Evolutionary conservation across 495 filamentous ascomycete genomes (phyloP).

Genomic region (Choiromyces venosus): DNA sequence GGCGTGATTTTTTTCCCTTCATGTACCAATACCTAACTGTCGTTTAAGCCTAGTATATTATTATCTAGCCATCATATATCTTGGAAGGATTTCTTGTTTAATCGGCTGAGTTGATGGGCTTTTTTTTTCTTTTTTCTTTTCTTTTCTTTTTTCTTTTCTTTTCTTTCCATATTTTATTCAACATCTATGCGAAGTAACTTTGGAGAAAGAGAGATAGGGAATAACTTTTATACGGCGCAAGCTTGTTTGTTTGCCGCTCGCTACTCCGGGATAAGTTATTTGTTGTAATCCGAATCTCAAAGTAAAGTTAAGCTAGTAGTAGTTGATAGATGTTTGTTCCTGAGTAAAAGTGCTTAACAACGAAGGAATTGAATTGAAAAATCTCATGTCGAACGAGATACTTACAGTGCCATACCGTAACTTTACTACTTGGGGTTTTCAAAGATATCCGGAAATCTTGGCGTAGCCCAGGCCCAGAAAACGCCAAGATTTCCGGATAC

Average conservation of each 20-base stretch:
- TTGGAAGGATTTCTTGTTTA: not conserved
- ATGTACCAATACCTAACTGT: not conserved
- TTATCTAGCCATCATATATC: conserved; percentile 2
- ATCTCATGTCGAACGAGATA: too few relatives aligned
- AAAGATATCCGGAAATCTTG: too few relatives aligned
- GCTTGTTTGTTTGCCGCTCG: not conserved
- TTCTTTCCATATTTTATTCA: not conserved
- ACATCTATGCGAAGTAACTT: not conserved
- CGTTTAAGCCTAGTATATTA: conserved; percentile 1
- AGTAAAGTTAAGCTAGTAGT: not conserved
- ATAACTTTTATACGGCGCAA: not conserved
- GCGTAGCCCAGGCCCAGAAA: too few relatives aligned
- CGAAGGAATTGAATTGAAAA: too few relatives aligned
- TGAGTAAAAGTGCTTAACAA: too few relatives aligned
- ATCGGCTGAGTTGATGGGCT: conserved; percentile 5
- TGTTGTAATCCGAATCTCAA: not conserved
- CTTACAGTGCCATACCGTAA: too few relatives aligned
- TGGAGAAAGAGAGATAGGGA: too few relatives aligned
- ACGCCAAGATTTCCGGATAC: too few relatives aligned
- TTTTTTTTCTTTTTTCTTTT: not conserved
- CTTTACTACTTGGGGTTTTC: too few relatives aligned
- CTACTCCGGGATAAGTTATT: not conserved
- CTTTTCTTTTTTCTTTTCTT: not conserved
- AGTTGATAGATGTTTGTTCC: not conserved
- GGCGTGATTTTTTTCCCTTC: conserved; percentile 4